These are phyloP conservation scores for Protea cynaroides DNA, from an alignment of 164 flowering plant species.

Conservation along the genomic window DNA sequence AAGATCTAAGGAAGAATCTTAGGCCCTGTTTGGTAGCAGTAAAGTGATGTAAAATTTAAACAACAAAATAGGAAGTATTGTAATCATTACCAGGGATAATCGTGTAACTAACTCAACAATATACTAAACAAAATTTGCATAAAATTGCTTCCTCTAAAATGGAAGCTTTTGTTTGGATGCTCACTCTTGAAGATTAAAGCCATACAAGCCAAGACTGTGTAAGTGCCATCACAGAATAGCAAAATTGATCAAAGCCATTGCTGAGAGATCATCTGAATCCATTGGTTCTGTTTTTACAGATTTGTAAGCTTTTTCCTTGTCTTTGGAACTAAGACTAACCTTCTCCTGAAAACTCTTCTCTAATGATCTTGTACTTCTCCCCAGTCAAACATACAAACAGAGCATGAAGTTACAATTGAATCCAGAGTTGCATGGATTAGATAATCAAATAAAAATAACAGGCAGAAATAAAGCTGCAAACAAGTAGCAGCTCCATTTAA, in stretches of 20 bases:
- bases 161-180: no score
- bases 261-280: neutral
- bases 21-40: no score
- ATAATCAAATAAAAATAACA: neutral
- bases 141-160: no score
- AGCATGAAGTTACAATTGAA: neutral
- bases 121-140: no score
- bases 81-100: no score
- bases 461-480: neutral
- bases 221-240: constrained; percentile 11
- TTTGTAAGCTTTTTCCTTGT: neutral
- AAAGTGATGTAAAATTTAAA: no score
- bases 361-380: neutral
- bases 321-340: no score
- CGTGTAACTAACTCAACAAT: no score
- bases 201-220: constrained; percentile 22
- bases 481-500: neutral
- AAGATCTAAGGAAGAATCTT: no score
- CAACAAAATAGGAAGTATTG: no score
- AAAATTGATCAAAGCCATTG: neutral
- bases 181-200: no score
- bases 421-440: neutral
- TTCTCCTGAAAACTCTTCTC: neutral
- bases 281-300: constrained; percentile 14
- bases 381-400: constrained; percentile 9